phyloP scores from a whole-genome alignment of 176 grass and related monocot species.

The Hordeum vulgare region MorexV3_pseudomolecules_assembly NC_058519.1:654657077-654657576 shows the following conservation, averaged over 20 bases:
- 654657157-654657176: no score
- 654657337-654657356: neutral
- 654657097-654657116: neutral
- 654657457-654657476: neutral
- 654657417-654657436: neutral
- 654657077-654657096: neutral
- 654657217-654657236: no score
- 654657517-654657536: no score
- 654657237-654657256: neutral
- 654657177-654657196: neutral
- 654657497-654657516: no score
- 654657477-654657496: neutral
- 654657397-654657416: neutral
- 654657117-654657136: neutral
- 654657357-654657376: no score
- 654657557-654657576: no score
- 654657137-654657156: no score
- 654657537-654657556: no score
- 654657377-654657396: neutral
- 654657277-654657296: neutral
- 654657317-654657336: no score
- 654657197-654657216: no score
- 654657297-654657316: neutral
- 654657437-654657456: no score
- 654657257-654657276: neutral